Conservation (phyloP, 805 yeast species). For the Zygoascus flipseniorum region DNA sequence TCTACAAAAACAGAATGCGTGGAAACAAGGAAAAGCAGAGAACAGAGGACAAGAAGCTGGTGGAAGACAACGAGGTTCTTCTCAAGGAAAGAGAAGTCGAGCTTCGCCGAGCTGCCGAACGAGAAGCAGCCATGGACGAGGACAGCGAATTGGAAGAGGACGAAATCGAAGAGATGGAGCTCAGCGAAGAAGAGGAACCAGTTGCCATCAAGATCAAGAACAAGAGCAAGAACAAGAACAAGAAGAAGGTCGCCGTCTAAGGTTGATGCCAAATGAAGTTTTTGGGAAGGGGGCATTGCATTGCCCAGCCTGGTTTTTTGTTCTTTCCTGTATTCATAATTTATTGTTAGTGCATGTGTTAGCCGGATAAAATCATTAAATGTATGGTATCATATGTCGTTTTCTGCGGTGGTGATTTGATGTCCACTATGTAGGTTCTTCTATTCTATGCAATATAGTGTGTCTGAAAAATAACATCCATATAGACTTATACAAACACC, state of each 20-base stretch:
- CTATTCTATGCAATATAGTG: too few relatives aligned
- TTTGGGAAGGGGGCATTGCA: not conserved
- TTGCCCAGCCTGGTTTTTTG: not conserved
- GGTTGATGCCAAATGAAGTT: not conserved
- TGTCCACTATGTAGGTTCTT: too few relatives aligned
- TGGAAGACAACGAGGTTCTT: constrained; percentile 81
- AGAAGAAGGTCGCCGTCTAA: not conserved
- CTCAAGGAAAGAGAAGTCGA: constrained; percentile 92
- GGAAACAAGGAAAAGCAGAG: constrained; percentile 87
- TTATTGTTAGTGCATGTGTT: not conserved
- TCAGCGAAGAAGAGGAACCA: constrained; percentile 36
- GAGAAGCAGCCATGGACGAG: constrained; percentile 36
- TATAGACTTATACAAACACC: too few relatives aligned
- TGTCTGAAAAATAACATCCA: too few relatives aligned
- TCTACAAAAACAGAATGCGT: constrained; percentile 98
- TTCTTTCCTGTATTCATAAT: not conserved
- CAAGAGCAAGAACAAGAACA: constrained; percentile 36
- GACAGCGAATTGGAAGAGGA: constrained; percentile 40
- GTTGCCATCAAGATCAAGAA: constrained; percentile 55
- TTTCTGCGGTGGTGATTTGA: too few relatives aligned
- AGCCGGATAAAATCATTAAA: not conserved
- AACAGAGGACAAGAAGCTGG: constrained; percentile 79
- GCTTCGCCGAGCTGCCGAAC: constrained; percentile 62
- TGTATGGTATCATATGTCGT: too few relatives aligned
- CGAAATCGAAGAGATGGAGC: constrained; percentile 28